These are phyloP conservation scores for Leucocoprinus leucothites DNA, from an alignment of 768 basidiomycete species.

Conservation along the genomic window DNA sequence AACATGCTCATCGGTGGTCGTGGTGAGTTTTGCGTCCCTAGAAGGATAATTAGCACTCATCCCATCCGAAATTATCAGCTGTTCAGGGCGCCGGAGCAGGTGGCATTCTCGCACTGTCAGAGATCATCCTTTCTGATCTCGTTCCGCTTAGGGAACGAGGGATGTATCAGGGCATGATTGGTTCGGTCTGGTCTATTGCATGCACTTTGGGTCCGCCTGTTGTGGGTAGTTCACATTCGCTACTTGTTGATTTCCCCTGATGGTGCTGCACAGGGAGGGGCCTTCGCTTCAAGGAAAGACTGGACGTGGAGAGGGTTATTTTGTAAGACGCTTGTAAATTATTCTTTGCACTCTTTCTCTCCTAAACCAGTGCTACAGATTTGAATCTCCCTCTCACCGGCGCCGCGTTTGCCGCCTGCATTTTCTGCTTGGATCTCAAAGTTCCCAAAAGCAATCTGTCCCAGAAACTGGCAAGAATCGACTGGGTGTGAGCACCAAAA, in stretches of 20 bases:
- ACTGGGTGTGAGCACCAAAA: constrained; percentile 38
- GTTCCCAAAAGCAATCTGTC: constrained; percentile 20
- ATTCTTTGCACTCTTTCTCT: not conserved
- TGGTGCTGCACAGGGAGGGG: constrained; percentile 18
- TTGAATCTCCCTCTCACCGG: constrained; percentile 16
- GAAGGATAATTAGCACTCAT: not conserved
- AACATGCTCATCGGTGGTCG: constrained; percentile 41
- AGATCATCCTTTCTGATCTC: constrained; percentile 42
- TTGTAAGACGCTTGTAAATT: constrained; percentile 22
- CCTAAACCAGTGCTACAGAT: constrained; percentile 8
- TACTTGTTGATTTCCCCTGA: not conserved
- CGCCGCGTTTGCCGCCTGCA: constrained; percentile 5
- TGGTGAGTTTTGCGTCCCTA: constrained; percentile 14
- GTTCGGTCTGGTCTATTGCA: constrained; percentile 24
- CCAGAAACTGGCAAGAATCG: constrained; percentile 33
- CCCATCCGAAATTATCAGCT: constrained; percentile 18
- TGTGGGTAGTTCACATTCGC: constrained; percentile 10
- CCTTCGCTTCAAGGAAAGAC: constrained; percentile 22
- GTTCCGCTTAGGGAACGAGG: constrained; percentile 46
- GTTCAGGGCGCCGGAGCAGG: constrained; percentile 40
- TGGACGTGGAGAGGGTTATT: constrained; percentile 42
- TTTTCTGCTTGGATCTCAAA: constrained; percentile 15
- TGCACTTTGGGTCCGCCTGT: constrained; percentile 19
- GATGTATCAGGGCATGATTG: constrained; percentile 31
- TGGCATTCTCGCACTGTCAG: constrained; percentile 29